Evolutionary conservation across 495 filamentous ascomycete genomes (phyloP).

Genomic region (Terfezia boudieri): DNA sequence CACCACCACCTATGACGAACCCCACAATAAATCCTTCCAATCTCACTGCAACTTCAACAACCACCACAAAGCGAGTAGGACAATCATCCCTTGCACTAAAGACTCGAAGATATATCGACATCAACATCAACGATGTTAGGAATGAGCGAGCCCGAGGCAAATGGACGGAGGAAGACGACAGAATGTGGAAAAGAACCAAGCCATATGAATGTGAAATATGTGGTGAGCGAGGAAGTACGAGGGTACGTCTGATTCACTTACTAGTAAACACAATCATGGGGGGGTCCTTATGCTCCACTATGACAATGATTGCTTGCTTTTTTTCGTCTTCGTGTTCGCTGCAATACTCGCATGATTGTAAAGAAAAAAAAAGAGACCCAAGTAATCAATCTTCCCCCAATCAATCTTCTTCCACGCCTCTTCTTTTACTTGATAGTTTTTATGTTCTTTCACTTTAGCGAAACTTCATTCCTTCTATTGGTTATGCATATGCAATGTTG

Average conservation of each 20-base stretch:
- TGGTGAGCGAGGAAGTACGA: conserved; percentile 12
- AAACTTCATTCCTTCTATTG: too few species aligned
- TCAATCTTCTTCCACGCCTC: background rate
- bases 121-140: conserved; percentile 15
- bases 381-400: background rate
- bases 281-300: too few species aligned
- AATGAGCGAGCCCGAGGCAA: conserved; percentile 13
- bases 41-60: background rate
- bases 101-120: conserved; percentile 15
- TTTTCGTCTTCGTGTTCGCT: too few species aligned
- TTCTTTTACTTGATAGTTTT: background rate
- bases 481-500: too few species aligned
- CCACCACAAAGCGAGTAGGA: background rate
- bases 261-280: too few species aligned
- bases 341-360: background rate
- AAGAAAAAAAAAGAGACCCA: background rate
- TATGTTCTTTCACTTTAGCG: too few species aligned
- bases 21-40: background rate
- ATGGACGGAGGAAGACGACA: conserved; percentile 16
- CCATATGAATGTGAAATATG: conserved; percentile 15
- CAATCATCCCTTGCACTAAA: conserved; percentile 13
- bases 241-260: conserved; percentile 5
- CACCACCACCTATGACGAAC: background rate
- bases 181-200: conserved; percentile 13
- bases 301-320: too few species aligned